Evolutionary conservation across 2,329 filamentous ascomycete genomes (phyloP).

Genomic region (Nannizziopsis arthrosporioides): DNA sequence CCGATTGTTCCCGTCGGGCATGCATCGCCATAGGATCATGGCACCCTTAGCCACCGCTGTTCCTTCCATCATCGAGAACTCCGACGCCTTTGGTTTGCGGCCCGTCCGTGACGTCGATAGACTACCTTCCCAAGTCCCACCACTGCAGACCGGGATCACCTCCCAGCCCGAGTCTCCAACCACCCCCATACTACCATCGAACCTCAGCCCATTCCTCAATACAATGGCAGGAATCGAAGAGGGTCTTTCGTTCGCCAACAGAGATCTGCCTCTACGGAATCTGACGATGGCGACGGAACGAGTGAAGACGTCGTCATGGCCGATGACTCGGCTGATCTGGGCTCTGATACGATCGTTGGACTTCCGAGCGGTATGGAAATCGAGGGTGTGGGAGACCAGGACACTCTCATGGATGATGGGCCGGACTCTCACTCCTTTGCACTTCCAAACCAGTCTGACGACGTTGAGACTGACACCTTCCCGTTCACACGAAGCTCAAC

Average conservation of each 20-base stretch:
- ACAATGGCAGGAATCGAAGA: slow-evolving; percentile 50
- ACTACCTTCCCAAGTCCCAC: slow-evolving; percentile 67
- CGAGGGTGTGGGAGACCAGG: slow-evolving; percentile 73
- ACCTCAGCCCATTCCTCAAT: slow-evolving; percentile 43
- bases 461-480: slow-evolving; percentile 80
- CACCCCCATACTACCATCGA: slow-evolving; percentile 59
- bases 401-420: slow-evolving; percentile 60
- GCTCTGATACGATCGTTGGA: slow-evolving; percentile 59
- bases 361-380: slow-evolving; percentile 75
- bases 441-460: slow-evolving; percentile 67
- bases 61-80: slow-evolving; percentile 51
- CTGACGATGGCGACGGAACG: slow-evolving; percentile 64
- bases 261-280: slow-evolving; percentile 71
- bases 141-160: slow-evolving; percentile 54
- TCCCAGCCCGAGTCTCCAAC: slow-evolving; percentile 92
- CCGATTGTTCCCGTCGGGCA: slow-evolving; percentile 35
- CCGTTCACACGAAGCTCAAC: slow-evolving; percentile 81
- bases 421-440: slow-evolving; percentile 62
- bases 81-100: slow-evolving; percentile 61
- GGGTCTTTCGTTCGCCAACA: slow-evolving; percentile 84
- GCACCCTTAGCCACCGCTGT: slow-evolving; percentile 58
- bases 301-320: slow-evolving; percentile 64
- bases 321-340: slow-evolving; percentile 46
- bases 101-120: slow-evolving; percentile 73
- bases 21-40: slow-evolving; percentile 43